Evolutionary conservation across 352 stramenopile species (phyloP), one percentile per base, ranked within the genome.

Genomic region (Bremia lactucae): DNA sequence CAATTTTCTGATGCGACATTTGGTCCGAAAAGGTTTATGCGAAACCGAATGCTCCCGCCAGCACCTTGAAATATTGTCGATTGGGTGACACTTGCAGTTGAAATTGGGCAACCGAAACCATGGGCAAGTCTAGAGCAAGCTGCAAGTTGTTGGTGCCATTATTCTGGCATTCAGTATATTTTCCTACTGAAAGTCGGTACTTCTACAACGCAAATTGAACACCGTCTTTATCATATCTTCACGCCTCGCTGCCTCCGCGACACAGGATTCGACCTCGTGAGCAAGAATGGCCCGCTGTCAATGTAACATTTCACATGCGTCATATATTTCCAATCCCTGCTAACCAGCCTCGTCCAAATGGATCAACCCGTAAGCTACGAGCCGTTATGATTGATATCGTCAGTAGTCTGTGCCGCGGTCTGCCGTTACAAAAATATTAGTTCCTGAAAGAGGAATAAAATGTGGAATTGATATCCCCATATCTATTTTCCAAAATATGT

Each of bases 121-220:
- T 36, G 31, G 31, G 31, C 31, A 8, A 36, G 31, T 36, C 31
- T 36, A 15, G n/a, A 19, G 20, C 4, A 2, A 36, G 31, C 31
- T 19, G 31, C 31, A 5, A 3, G n/a, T 10, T 36, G 31, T 13
- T 49, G 42, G 42, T 42, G 42, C 31, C 21, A 26, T 42, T 49
- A 49, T 25, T 20, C 11, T 26, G 42, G 42, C 5, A 49, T 49
- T 14, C 31, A 49, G 42, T 49, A 42, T 36, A 36, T 49, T 25
- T 15, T 49, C 21, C 42, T 49, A 5, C 28, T 49, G 42, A 49
- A 49, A 36, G 26, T 49, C 21, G 36, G 42, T 41, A n/a, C 8
- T 36, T 0, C 0, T 42, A 46, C 28, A 20, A 31, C 21, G 31
- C n/a, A n/a, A n/a, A n/a, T n/a, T n/a, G n/a, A n/a, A n/a, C n/a